Evolutionary conservation across 345 rosid genomes (phyloP).

Genomic region (Lumnitzera racemosa): DNA sequence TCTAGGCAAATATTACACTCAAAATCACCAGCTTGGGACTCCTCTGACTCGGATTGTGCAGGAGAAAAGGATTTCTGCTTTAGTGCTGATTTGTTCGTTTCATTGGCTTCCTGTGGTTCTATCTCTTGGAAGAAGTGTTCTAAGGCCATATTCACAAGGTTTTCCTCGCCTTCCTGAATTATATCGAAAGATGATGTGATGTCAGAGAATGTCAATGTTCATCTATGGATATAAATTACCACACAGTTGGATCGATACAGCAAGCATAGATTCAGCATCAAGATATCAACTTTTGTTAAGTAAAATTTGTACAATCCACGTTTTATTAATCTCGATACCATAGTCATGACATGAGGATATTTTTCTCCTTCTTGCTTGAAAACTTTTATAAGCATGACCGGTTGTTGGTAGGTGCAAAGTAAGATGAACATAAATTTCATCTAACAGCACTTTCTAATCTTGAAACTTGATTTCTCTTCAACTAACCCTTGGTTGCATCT

Average conservation of each 20-base stretch:
- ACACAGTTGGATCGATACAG: too few relatives aligned
- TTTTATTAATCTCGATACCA: too few relatives aligned
- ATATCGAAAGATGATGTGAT: not conserved
- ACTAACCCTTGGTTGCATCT: too few relatives aligned
- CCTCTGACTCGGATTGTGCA: slow-evolving; percentile 7
- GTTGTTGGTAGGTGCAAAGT: not conserved
- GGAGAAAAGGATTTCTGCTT: slow-evolving; percentile 11
- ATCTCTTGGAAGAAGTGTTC: slow-evolving; percentile 18
- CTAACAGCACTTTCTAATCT: too few relatives aligned
- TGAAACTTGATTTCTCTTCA: too few relatives aligned
- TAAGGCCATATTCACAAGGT: slow-evolving; percentile 11
- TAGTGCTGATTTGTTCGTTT: slow-evolving; percentile 4
- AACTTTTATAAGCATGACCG: not conserved
- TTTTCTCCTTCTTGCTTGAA: not conserved
- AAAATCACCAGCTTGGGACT: slow-evolving; percentile 14
- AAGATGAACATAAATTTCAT: not conserved
- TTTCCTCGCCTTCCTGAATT: slow-evolving; percentile 12
- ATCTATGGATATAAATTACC: too few relatives aligned
- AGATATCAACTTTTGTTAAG: too few relatives aligned
- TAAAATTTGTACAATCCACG: too few relatives aligned
- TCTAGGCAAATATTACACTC: slow-evolving; percentile 76
- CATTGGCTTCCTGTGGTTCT: not conserved
- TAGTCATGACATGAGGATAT: too few relatives aligned
- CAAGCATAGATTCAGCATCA: too few relatives aligned
- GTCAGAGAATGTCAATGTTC: not conserved